phyloP scores from a whole-genome alignment of 345 rosid genomes.

The Cardamine occulta region DNA sequence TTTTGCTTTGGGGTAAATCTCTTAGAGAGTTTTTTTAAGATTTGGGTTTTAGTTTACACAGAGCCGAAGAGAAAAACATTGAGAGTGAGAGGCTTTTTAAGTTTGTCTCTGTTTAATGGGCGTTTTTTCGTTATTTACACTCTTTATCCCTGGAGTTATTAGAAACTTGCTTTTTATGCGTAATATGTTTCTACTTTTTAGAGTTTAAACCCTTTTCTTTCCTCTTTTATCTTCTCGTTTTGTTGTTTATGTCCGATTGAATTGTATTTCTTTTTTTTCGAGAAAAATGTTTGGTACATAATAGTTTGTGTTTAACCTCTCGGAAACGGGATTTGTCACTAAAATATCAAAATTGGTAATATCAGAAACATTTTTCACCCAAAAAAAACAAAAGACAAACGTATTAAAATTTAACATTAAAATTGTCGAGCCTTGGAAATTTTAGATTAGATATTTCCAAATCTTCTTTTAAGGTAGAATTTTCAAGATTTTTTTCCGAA shows the following conservation, averaged over 20 bases:
- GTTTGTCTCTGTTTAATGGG: conserved; percentile 32
- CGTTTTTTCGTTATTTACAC: conserved; percentile 31
- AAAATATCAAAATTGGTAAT: background rate
- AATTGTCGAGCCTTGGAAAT: too few species aligned
- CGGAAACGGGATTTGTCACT: background rate
- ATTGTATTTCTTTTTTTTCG: too few species aligned
- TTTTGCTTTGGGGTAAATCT: conserved; percentile 33
- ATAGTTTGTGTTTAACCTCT: background rate
- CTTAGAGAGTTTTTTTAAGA: conserved; percentile 19
- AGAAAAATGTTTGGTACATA: too few species aligned
- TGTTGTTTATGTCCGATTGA: background rate
- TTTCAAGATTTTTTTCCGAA: too few species aligned
- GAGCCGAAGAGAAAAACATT: conserved; percentile 25
- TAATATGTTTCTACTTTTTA: conserved; percentile 3
- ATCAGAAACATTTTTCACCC: too few species aligned
- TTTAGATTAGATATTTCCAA: too few species aligned
- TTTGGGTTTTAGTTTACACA: conserved; percentile 25
- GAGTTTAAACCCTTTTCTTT: background rate
- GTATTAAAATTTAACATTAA: too few species aligned
- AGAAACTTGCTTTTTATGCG: conserved; percentile 34
- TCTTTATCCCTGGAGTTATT: conserved; percentile 26
- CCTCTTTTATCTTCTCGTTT: background rate
- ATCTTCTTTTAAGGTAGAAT: too few species aligned
- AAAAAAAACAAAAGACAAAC: too few species aligned
- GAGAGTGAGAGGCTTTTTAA: conserved; percentile 25